Evolutionary conservation across 345 rosid species (phyloP), one percentile per base, ranked within the genome.

Genomic region (Euphorbia pulcherrima): DNA sequence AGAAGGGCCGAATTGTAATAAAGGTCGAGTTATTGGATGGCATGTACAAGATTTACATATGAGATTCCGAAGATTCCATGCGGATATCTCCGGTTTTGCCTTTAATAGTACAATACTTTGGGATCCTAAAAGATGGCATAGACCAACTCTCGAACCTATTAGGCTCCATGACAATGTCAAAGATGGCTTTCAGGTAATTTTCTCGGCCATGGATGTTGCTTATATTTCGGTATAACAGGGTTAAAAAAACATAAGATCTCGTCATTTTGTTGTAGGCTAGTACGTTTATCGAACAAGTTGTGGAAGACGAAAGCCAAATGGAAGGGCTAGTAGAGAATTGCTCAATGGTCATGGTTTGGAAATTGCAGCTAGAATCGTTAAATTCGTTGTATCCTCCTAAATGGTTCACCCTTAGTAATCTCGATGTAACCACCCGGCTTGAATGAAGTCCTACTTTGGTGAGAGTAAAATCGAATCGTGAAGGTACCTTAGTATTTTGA

Each of bases 281-380:
- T 62, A 52, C 75, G 23, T 81, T 85, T 47, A 64, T 87, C 10
- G 88, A 87, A 70, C 88, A 83, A 75, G 61, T 83, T 62, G 88
- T 87, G 74, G 88, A 87, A 78, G 92, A 87, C 75, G 92, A 87
- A 67, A 83, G 83, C 75, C 88, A 83, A 72, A 83, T 85, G 92
- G 92, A 87, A 70, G 81, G 88, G 73, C 74, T 84, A 26, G 72
- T 35, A 44, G 79, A 74, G 17, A 41, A 78, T 56, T 83, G 88
- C 76, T 81, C 83, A n/a, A 79, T 69, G 58, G 58, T 87, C 72
- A 79, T 79, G 86, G 92, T 75, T 46, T 85, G 90, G 92, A 73
- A 63, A 59, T 74, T 74, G 52, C 67, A 64, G 30, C 64, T 66
- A 13, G 77, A 78, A 46, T 57, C 85, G 29, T 62, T 68, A 28